phyloP scores from a whole-genome alignment of 768 basidiomycete species.

The Sistotremastrum niveocremeum region DNA sequence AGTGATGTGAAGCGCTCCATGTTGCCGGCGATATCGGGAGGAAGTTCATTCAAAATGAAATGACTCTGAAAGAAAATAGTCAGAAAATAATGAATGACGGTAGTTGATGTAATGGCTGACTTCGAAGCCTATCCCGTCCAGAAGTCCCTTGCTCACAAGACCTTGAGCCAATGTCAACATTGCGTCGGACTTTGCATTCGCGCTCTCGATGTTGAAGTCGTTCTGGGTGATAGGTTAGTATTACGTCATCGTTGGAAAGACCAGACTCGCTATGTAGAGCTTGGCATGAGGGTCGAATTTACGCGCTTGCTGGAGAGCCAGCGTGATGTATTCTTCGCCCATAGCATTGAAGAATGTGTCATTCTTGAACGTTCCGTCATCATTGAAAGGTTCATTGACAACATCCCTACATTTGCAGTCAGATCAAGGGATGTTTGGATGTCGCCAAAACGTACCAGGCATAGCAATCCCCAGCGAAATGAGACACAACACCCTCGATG shows the following conservation, averaged over 20 bases:
- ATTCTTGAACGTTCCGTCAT: conserved; percentile 41
- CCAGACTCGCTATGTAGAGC: conserved; percentile 30
- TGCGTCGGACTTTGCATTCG: conserved; percentile 17
- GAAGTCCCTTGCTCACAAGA: not conserved
- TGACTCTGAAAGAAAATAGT: not conserved
- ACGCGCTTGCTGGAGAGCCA: conserved; percentile 39
- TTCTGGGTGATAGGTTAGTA: conserved; percentile 8
- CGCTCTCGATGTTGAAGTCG: conserved; percentile 23
- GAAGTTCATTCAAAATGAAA: not conserved
- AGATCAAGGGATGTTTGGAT: not conserved
- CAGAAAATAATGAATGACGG: not conserved
- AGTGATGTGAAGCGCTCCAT: not conserved
- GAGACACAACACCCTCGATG: conserved; percentile 8
- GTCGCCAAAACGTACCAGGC: conserved; percentile 1
- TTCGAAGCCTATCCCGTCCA: conserved; percentile 35
- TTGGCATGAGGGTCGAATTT: conserved; percentile 41
- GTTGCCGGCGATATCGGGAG: conserved; percentile 10
- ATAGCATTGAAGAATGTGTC: conserved; percentile 40
- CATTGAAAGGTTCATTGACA: conserved; percentile 37
- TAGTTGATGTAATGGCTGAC: no score
- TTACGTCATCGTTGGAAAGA: not conserved
- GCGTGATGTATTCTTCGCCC: conserved; percentile 33
- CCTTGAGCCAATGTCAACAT: not conserved
- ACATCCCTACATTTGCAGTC: conserved; percentile 6
- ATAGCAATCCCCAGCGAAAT: conserved; percentile 9